Evolutionary conservation across 2,329 filamentous ascomycete genomes (phyloP).

Genomic region (Cladosporium velox): DNA sequence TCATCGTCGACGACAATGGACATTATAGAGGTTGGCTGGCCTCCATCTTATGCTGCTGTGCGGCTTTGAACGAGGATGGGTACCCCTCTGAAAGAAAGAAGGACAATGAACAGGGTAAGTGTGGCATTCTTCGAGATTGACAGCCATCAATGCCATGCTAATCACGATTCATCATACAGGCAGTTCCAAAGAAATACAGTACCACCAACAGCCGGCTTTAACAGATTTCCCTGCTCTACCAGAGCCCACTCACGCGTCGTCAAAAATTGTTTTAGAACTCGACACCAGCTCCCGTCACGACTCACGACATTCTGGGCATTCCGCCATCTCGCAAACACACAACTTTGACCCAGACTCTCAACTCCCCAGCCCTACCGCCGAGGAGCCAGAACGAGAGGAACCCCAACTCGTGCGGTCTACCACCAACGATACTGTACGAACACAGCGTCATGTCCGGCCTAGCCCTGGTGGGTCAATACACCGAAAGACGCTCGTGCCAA

Average conservation of each 20-base stretch:
- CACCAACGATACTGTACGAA: neutral
- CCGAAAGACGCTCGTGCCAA: slow-evolving; percentile 32
- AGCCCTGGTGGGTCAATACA: slow-evolving; percentile 21
- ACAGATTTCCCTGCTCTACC: slow-evolving; percentile 3
- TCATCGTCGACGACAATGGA: slow-evolving; percentile 34
- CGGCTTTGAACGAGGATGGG: slow-evolving; percentile 35
- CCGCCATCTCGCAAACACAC: neutral
- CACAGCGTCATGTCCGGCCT: neutral
- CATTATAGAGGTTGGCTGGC: slow-evolving; percentile 38
- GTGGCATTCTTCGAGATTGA: neutral
- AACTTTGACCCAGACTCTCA: slow-evolving; percentile 27
- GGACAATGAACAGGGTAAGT: slow-evolving; percentile 24
- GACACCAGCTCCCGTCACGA: slow-evolving; percentile 4
- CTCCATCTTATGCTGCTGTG: slow-evolving; percentile 38
- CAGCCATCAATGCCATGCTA: neutral
- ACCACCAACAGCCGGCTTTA: neutral
- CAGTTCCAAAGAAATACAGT: neutral
- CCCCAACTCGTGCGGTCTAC: neutral
- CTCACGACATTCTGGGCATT: neutral
- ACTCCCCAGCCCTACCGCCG: slow-evolving; percentile 19
- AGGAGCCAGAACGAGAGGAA: neutral
- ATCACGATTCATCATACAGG: neutral
- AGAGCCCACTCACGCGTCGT: neutral
- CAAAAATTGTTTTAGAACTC: neutral
- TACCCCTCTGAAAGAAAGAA: slow-evolving; percentile 26